Evolutionary conservation across 1,139 yeast species (phyloP), one percentile per base, ranked within the genome.

Genomic region (Scheffersomyces parashehatae): DNA sequence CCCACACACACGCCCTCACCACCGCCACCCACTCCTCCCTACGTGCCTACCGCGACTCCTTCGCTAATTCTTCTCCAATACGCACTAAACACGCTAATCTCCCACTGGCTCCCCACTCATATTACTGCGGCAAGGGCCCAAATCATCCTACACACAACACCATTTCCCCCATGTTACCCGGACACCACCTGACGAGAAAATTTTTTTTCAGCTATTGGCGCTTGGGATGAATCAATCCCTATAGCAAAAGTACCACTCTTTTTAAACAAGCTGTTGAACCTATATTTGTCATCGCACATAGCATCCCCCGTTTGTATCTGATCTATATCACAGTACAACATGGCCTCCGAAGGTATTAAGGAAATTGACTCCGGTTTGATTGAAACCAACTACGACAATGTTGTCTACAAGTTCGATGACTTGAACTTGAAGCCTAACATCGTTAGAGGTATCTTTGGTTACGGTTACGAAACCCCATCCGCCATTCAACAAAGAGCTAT

Each of bases 401-500:
- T 88, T 66, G 96, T 90, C 69, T 83, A 85, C 82, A 77, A 86
- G 56, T 86, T 86, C 71, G 95, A 86, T 65, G 97, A 90, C 68
- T 81, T 86, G 73, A 83, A 85, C 85, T 79, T 86, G 68, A 85
- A 85, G 73, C 84, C 82, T 59, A 81, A 77, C 60, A 81, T 86
- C 65, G 81, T 85, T 61, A 83, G 93, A 82, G 93, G 89, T 73
- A 88, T 93, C 65, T 93, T 83, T 73, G 97, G 95, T 75, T 88
- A 88, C 79, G 99, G 99, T 81, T 93, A 89, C 79, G 98, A 93
- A 79, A 79, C 82, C 54, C 99, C 99, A 62, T 88, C 97, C 55
- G 95, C 98, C 55, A 93, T 93, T 76, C 99, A 93, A 79, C 96
- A 89, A 73, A 88, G 99, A 76, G 99, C 99, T 54, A 93, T 93